Base-by-base conservation (phyloP, 306 rosid species). In the Medicago ruthenica region DNA sequence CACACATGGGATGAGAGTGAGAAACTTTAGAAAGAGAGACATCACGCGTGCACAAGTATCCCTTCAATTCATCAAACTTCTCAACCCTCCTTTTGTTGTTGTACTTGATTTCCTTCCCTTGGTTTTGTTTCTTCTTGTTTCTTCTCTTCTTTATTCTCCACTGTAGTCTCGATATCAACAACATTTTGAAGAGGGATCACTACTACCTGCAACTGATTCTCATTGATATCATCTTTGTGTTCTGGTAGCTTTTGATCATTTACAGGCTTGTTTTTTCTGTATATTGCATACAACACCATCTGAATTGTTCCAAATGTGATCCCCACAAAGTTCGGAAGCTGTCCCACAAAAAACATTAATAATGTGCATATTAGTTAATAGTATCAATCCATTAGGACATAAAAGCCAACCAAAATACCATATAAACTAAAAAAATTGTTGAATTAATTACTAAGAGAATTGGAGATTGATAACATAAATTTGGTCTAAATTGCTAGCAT, bases 281-380 rank as follows among this genome's bases (percentile, higher is more conserved):
- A 96, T 22, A 88, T 55, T 21, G 51, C 67, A 47, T 90, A 90
- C 2, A 96, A 83, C 34, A 78, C 83, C 92, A 96, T 92, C 72
- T 96, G 99, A 74, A 88, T 87, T 2, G 87, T 78, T 53, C 99
- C 99, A 31, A 92, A 89, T 64, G 86, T 45, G 21, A 92, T 55
- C 6, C 99, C 99, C 73, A 92, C 77, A 1, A 92, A 68, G 79
- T 96, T 96, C 70, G 99, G 99, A 70, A 90, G 91, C 99, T 96
- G 96, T 75, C 66, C 76, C 51, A 2, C 12, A 13, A 21, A 15
- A 4, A 31, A 8, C 4, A 64, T n/a, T 0, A 37, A 31, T 31
- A 31, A 27, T 27, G 31, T 57, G 5, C 57, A 48, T 50, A 14
- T 71, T 51, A 53, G 64, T 16, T 53, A 24, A 24, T 9, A 17